A percentile compares a stretch with the other conserved stretches of the same genome.
phyloP scores from a whole-genome alignment of 2,329 filamentous ascomycete species.

The Paracamarosporium sp. region DNA sequence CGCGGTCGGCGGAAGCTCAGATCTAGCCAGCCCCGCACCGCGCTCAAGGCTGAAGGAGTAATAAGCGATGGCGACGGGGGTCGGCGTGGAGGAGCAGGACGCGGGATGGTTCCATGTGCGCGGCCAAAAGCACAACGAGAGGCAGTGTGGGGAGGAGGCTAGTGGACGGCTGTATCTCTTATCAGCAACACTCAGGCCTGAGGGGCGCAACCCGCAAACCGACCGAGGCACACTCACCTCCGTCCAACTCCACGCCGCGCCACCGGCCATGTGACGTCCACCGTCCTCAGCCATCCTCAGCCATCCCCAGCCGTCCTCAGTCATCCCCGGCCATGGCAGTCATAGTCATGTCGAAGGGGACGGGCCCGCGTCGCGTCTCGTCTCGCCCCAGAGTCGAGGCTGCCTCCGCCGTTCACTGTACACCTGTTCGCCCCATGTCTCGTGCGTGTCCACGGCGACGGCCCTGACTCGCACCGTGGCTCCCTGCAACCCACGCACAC shows the following conservation, averaged over 20 bases:
- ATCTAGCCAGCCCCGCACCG: conserved; percentile 24
- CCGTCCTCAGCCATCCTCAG: no score
- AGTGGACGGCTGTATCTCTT: conserved; percentile 6
- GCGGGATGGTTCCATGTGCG: conserved; percentile 20
- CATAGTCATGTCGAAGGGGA: no score
- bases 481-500: conserved; percentile 6
- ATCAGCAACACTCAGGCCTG: background rate
- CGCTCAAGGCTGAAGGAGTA: conserved; percentile 14
- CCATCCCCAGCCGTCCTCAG: no score
- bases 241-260: background rate
- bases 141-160: conserved; percentile 4
- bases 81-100: conserved; percentile 12
- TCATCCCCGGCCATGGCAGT: no score
- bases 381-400: background rate
- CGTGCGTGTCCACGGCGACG: background rate
- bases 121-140: conserved; percentile 21
- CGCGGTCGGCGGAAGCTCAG: conserved; percentile 13
- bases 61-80: conserved; percentile 18
- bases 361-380: background rate
- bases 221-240: background rate
- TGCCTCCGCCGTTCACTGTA: background rate
- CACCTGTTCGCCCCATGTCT: background rate
- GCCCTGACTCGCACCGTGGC: conserved; percentile 1
- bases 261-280: background rate
- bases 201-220: background rate